These are phyloP conservation scores for Xerocomellus dryophilus DNA, from an alignment of 768 basidiomycete species.

Conservation along the genomic window DNA sequence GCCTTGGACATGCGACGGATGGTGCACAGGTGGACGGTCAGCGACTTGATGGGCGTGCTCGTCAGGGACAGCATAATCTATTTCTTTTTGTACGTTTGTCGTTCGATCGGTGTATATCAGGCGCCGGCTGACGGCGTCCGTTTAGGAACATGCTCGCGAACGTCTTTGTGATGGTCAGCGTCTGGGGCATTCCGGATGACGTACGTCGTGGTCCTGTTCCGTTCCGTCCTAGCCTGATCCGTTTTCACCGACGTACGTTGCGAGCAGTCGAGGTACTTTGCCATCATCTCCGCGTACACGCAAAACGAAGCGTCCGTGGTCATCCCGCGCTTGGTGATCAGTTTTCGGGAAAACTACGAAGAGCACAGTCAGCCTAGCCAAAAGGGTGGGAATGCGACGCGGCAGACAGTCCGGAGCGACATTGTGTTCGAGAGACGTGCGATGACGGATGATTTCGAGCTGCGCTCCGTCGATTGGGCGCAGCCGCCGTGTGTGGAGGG, in stretches of 20 bases:
- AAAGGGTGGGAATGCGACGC: background rate
- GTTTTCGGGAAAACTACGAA: slow-evolving; percentile 17
- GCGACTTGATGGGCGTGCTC: slow-evolving; percentile 17
- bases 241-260: background rate
- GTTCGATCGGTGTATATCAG: background rate
- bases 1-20: slow-evolving; percentile 6
- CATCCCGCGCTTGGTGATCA: slow-evolving; percentile 20
- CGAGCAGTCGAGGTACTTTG: slow-evolving; percentile 2
- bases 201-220: background rate
- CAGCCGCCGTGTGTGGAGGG: background rate
- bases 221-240: background rate
- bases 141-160: slow-evolving; percentile 17
- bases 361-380: background rate
- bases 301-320: slow-evolving; percentile 17
- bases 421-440: slow-evolving; percentile 9
- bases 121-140: background rate
- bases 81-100: slow-evolving; percentile 16
- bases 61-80: slow-evolving; percentile 19
- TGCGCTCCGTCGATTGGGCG: background rate
- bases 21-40: slow-evolving; percentile 6
- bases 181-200: slow-evolving; percentile 13
- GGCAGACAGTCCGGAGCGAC: background rate
- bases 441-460: slow-evolving; percentile 4
- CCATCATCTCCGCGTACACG: slow-evolving; percentile 16
- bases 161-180: slow-evolving; percentile 14